Conservation (phyloP, 495 filamentous ascomycete species). For the Coniosporium apollinis region DNA sequence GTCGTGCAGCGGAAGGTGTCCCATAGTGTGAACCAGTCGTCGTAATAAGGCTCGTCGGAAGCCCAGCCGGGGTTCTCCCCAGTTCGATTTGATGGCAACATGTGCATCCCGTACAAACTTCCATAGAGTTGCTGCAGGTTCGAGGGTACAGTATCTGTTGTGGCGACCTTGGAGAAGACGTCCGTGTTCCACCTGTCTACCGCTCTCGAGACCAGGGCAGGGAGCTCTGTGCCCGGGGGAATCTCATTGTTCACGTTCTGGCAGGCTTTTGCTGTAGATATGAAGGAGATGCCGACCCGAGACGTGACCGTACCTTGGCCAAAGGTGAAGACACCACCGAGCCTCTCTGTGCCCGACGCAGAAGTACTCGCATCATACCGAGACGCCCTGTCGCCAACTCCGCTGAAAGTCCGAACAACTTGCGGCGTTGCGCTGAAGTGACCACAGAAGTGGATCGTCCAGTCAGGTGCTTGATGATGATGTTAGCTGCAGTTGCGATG, state of each 20-base stretch:
- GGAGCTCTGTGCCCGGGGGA: conserved; percentile 29
- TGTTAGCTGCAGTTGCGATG: conserved; percentile 10
- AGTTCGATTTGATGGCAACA: conserved; percentile 55
- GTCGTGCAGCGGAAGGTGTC: conserved; percentile 48
- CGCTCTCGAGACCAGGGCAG: conserved; percentile 30
- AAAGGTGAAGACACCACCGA: conserved; percentile 21
- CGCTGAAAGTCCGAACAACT: conserved; percentile 34
- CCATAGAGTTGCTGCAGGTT: conserved; percentile 43
- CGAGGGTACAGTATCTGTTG: conserved; percentile 31
- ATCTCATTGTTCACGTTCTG: conserved; percentile 41
- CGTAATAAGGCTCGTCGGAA: conserved; percentile 48
- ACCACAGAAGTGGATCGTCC: conserved; percentile 57
- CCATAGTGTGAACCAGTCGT: conserved; percentile 41
- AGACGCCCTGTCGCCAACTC: conserved; percentile 14
- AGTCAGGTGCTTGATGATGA: conserved; percentile 38
- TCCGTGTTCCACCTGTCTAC: conserved; percentile 39
- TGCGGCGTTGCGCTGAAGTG: conserved; percentile 34
- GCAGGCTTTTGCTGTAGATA: conserved; percentile 48
- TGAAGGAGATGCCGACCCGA: conserved; percentile 54
- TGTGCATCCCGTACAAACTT: conserved; percentile 50
- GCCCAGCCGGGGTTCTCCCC: conserved; percentile 54
- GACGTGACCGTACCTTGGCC: conserved; percentile 33
- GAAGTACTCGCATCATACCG: conserved; percentile 8
- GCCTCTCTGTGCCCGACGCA: conserved; percentile 8
- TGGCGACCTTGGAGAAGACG: conserved; percentile 46